Base-by-base conservation (phyloP, 1,139 yeast species). In the Hyphopichia burtonii region DNA sequence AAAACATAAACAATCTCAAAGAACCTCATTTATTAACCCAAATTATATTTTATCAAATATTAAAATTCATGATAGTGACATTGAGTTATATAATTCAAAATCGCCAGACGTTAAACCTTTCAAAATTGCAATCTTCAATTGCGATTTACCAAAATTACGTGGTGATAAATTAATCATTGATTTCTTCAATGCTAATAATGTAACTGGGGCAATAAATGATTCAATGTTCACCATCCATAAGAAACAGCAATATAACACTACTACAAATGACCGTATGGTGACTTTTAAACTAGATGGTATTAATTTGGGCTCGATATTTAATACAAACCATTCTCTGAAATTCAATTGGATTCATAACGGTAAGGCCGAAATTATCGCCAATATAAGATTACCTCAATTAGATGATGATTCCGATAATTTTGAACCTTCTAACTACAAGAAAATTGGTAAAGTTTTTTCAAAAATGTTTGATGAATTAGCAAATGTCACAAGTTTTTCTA, bases 141-240 rank as follows among this genome's bases (percentile, higher is more conserved):
- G 89, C 58, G 86, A 82, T 42, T 58, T 85, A 44, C 83, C 86
- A 6, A 76, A 71, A 47, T 58, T 86, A 33, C 68, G 88, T 37
- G 76, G 83, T 15, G 72, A 76, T 43, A 74, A 85, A 64, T 54
- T 82, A 33, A 65, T 83, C 40, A 65, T 82, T 43, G 93, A 85
- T 59, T 74, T 85, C 44, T 76, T 86, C 63, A 82, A 82, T 56
- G 87, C 90, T 14, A 74, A 74, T 44, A 80, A 83, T 41, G 82
- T 83, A 23, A 80, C 85, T 15, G 94, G 94, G 1, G 79, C 90
- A 1, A 71, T 85, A 12, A 84, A 85, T 53, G 84, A 84, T 44
- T 80, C 93, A 0, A 69, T 86, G 66, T 85, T 85, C 62, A 83
- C 89, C 2, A 74, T 86, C 18, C 93, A 85, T 52, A 83, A 83